A percentile compares a stretch with the other conserved stretches of the same genome.
These are phyloP conservation scores for Extremus antarcticus DNA, from an alignment of 495 filamentous ascomycete species.

Conservation along the genomic window DNA sequence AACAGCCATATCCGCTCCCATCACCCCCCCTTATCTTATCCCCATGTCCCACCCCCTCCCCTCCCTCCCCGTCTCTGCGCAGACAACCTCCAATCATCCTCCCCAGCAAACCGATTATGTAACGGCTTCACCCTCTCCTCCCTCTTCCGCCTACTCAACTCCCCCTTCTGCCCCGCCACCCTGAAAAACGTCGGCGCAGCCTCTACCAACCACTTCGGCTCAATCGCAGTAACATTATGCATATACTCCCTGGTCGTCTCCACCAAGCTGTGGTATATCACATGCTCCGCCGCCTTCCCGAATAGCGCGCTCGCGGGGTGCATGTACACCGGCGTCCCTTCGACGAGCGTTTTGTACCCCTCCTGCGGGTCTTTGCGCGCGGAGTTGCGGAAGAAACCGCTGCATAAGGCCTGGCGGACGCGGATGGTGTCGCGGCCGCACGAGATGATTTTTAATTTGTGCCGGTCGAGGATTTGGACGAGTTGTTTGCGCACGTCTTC, in stretches of 20 bases:
- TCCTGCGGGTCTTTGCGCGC: constrained; percentile 92
- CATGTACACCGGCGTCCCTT: constrained; percentile 89
- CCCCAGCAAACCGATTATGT: constrained; percentile 80
- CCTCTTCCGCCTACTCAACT: constrained; percentile 78
- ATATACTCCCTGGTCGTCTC: constrained; percentile 97
- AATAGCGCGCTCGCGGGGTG: constrained; percentile 86
- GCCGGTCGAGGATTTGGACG: constrained; percentile 82
- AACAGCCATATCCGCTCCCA: not conserved
- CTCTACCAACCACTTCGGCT: constrained; percentile 86
- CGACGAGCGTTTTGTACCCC: constrained; percentile 92
- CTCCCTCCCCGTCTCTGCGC: constrained; percentile 81
- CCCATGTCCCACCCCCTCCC: constrained; percentile 93
- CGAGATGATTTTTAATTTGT: constrained; percentile 67
- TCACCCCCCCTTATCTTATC: constrained; percentile 36
- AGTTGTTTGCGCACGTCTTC: constrained; percentile 90
- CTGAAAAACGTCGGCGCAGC: constrained; percentile 98
- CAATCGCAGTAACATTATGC: constrained; percentile 82
- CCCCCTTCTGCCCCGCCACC: constrained; percentile 75
- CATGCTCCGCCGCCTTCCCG: constrained; percentile 90
- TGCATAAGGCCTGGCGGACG: constrained; percentile 85
- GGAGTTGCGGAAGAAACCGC: constrained; percentile 90
- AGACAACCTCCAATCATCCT: constrained; percentile 88
- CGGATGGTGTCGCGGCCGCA: constrained; percentile 80
- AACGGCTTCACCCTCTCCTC: constrained; percentile 89
- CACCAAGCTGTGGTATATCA: constrained; percentile 81